Evolutionary conservation across 2,329 filamentous ascomycete genomes (phyloP).

Genomic region (Aspergillus uvarum): DNA sequence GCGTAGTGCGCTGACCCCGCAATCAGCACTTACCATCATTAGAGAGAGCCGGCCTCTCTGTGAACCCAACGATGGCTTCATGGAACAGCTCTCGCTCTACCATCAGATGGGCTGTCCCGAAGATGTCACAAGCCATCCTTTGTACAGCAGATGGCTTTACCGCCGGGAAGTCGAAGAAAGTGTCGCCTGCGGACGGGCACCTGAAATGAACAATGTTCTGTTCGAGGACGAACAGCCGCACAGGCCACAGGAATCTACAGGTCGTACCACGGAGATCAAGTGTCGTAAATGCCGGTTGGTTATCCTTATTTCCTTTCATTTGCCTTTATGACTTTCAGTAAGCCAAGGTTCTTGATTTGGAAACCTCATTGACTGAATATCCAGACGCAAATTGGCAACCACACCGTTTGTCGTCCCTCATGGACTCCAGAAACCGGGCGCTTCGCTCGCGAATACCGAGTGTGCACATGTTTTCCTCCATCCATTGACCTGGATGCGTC

Average conservation of each 20-base stretch:
- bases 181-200: constrained; percentile 73
- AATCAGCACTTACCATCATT: constrained; percentile 69
- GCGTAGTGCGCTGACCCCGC: constrained; percentile 58
- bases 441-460: constrained; percentile 26
- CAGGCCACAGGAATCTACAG: constrained; percentile 20
- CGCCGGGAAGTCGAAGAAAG: constrained; percentile 64
- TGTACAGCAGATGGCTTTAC: constrained; percentile 79
- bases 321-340: not conserved
- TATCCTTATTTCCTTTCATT: constrained; percentile 19
- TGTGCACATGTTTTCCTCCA: constrained; percentile 92
- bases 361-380: constrained; percentile 10
- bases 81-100: constrained; percentile 82
- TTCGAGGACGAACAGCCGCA: constrained; percentile 61
- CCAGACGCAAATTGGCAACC: constrained; percentile 61
- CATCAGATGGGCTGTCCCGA: constrained; percentile 80
- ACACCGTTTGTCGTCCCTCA: constrained; percentile 69
- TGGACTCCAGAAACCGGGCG: constrained; percentile 33
- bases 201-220: constrained; percentile 70
- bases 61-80: constrained; percentile 90
- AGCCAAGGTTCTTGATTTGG: not conserved
- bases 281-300: constrained; percentile 86
- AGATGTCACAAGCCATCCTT: constrained; percentile 65
- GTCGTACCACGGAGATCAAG: constrained; percentile 60
- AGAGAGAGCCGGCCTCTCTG: constrained; percentile 71
- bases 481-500: constrained; percentile 91